Conservation (phyloP, 331 rosid species). For the Arachis monticola region DNA sequence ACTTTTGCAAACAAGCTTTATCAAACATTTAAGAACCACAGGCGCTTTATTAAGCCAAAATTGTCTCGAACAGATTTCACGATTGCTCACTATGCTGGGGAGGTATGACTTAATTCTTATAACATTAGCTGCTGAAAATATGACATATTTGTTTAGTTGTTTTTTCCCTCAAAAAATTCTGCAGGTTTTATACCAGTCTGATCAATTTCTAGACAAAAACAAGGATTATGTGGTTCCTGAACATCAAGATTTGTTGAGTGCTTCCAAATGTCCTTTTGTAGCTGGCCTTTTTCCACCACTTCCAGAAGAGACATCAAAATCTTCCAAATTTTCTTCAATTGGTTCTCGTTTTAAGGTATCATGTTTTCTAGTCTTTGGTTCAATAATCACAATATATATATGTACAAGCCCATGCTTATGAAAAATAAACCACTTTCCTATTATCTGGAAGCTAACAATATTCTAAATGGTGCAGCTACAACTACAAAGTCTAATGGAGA, state of each 20-base stretch:
- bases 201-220: constrained; percentile 94
- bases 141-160: constrained; percentile 17
- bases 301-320: constrained; percentile 90
- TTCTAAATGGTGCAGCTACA: constrained; percentile 78
- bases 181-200: constrained; percentile 94
- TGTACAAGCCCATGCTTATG: constrained; percentile 27
- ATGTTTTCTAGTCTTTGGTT: constrained; percentile 23
- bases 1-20: constrained; percentile 96
- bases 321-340: constrained; percentile 97
- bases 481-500: constrained; percentile 87
- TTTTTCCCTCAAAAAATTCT: constrained; percentile 45
- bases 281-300: constrained; percentile 97
- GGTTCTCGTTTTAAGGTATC: constrained; percentile 97
- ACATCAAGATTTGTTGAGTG: constrained; percentile 89
- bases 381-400: constrained; percentile 15
- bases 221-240: constrained; percentile 97
- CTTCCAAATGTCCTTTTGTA: constrained; percentile 89
- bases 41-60: constrained; percentile 96
- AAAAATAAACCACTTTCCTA: constrained; percentile 35
- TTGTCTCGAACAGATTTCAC: constrained; percentile 92
- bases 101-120: constrained; percentile 59
- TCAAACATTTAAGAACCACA: constrained; percentile 84
- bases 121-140: constrained; percentile 32
- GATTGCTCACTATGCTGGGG: constrained; percentile 96
- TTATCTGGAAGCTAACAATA: constrained; percentile 45